Conservation (phyloP, 495 filamentous ascomycete species). For the Aspergillus mulundensis region DNA sequence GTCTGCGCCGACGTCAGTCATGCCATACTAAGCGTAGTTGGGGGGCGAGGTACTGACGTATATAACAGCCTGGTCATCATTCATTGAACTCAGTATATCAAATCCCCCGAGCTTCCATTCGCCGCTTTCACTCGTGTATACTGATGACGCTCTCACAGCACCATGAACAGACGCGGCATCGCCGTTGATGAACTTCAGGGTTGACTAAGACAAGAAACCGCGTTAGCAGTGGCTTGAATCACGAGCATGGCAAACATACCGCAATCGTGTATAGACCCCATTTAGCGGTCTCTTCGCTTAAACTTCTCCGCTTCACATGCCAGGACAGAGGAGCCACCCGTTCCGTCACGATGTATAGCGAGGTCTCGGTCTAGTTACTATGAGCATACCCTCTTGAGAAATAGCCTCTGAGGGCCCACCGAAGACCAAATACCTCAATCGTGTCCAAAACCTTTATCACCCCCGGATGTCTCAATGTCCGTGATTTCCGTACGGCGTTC, state of each 20-base stretch:
- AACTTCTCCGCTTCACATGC: conserved; percentile 76
- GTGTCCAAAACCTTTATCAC: conserved; percentile 91
- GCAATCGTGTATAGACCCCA: conserved; percentile 89
- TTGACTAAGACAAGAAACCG: conserved; percentile 53
- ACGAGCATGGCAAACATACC: conserved; percentile 37
- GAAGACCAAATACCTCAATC: conserved; percentile 64
- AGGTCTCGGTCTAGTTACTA: conserved; percentile 69
- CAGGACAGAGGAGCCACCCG: conserved; percentile 77
- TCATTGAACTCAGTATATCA: conserved; percentile 88
- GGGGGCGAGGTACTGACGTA: conserved; percentile 55
- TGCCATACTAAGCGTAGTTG: not conserved
- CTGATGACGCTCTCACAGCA: conserved; percentile 73
- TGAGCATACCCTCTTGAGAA: not conserved
- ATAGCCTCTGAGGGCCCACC: not conserved
- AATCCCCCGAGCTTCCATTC: conserved; percentile 97
- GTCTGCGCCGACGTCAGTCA: conserved; percentile 44
- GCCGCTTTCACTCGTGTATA: conserved; percentile 90
- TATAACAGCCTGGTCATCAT: conserved; percentile 88
- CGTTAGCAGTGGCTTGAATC: not conserved
- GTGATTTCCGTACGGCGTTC: conserved; percentile 87
- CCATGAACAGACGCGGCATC: conserved; percentile 91
- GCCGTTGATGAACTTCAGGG: conserved; percentile 91
- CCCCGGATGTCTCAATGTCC: conserved; percentile 89
- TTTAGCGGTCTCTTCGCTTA: conserved; percentile 87
- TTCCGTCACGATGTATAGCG: conserved; percentile 95